Evolutionary conservation across 2,329 filamentous ascomycete species (phyloP), one percentile per base, ranked within the genome.

Genomic region (Chrysosporium keratinophilum): DNA sequence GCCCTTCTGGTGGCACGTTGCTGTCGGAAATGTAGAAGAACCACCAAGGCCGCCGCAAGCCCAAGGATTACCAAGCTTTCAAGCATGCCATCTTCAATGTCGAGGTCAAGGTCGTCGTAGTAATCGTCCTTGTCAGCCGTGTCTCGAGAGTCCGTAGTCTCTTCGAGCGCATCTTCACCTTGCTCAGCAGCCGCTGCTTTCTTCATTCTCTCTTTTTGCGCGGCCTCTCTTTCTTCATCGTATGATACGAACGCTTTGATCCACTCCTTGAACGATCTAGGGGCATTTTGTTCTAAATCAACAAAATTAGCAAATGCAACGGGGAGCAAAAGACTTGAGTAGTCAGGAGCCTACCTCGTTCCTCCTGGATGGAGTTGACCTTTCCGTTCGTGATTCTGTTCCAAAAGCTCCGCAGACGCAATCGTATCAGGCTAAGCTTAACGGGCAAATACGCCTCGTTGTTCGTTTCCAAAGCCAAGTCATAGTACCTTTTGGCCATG

Each of bases 401-500:
- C 93, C 93, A 98, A 62, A 88, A 93, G 66, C 88, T 95, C 56
- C 90, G 81, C 50, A 85, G 73, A 10, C 91, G 78, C 56, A 98
- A 75, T 68, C 95, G 95, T 58, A 95, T 75, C 47, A 98, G 74
- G 58, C 88, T 91, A 31, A 98, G 73, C 10, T 88, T 88, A 2
- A 97, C 93, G 0, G 93, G 93, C 0, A 97, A 77, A 66, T 97
- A 97, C 0, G 93, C 90, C 69, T 98, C 94, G 47, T 84, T 79
- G 63, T 95, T 98, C 0, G 91, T 90, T 64, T 90, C 88, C 31
- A 96, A 74, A 0, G 93, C 91, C 57, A 93, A 79, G 63, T 98
- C 93, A 65, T 98, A 98, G 70, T 90, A 95, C 52, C 93, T 78
- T 71, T 98, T 98, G 1, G 94, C 93, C 54, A 98, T 82, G 65